phyloP scores from a whole-genome alignment of 805 yeast species.

The Novakomyces olei region DNA sequence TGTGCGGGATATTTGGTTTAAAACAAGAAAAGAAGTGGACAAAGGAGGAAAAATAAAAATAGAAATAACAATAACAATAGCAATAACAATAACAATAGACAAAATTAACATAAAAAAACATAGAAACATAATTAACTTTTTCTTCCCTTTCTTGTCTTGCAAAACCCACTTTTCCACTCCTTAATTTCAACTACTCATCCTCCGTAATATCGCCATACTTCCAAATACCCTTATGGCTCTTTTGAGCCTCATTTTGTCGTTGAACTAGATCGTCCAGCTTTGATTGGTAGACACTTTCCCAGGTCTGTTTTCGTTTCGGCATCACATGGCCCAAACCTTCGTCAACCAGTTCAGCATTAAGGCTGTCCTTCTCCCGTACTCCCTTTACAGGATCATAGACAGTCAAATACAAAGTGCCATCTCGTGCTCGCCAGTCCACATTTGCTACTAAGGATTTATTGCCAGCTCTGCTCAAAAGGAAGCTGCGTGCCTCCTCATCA shows the following conservation, averaged over 20 bases:
- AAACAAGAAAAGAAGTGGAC: no score
- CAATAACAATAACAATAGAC: no score
- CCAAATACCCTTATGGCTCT: constrained; percentile 48
- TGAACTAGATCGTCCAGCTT: constrained; percentile 5
- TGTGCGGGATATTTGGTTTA: no score
- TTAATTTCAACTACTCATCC: constrained; percentile 7
- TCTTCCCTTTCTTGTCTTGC: no score
- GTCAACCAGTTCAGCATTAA: constrained; percentile 7
- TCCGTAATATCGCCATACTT: constrained; percentile 24
- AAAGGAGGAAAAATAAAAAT: no score
- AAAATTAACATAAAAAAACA: no score
- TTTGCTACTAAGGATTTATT: constrained; percentile 9
- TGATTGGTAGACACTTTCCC: constrained; percentile 4
- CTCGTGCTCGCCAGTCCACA: constrained; percentile 5
- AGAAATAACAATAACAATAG: no score
- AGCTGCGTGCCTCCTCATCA: constrained; percentile 8
- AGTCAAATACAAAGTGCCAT: constrained; percentile 5
- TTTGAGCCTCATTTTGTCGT: constrained; percentile 35
- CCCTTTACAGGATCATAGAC: constrained; percentile 7
- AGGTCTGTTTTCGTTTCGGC: constrained; percentile 3
- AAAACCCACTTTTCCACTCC: no score
- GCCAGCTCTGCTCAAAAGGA: background rate
- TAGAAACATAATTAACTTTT: no score
- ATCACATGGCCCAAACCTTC: constrained; percentile 9
- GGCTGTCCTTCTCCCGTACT: constrained; percentile 6